A percentile compares a stretch with the other conserved stretches of the same genome.
These are phyloP conservation scores for Micractinium sp. DNA, from an alignment of 139 green algal species.

Conservation along the genomic window DNA sequence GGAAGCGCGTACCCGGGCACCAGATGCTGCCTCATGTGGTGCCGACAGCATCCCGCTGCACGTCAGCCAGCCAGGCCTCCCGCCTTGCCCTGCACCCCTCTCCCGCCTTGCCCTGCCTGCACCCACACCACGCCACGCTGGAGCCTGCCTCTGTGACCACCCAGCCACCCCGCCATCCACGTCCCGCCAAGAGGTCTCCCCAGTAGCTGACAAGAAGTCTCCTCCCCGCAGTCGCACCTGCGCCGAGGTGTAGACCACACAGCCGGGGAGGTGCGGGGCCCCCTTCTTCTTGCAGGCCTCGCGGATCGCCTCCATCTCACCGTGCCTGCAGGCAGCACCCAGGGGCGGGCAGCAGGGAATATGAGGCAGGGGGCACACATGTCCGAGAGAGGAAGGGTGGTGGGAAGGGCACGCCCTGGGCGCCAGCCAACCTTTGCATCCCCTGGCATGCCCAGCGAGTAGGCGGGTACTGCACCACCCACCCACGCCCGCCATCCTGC, in stretches of 20 bases:
- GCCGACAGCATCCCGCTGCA: too few species aligned
- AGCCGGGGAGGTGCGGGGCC: constrained; percentile 24
- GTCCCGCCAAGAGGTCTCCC: background rate
- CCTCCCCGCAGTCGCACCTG: constrained; percentile 3
- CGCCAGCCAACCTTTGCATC: too few species aligned
- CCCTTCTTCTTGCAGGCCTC: constrained; percentile 30
- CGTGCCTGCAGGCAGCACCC: constrained; percentile 27
- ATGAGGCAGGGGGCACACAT: too few species aligned
- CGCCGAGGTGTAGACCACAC: constrained; percentile 38
- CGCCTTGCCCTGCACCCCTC: too few species aligned
- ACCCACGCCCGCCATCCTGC: background rate
- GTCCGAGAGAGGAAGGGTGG: background rate
- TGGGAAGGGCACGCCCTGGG: too few species aligned
- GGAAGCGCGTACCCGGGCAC: too few species aligned
- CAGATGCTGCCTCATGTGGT: too few species aligned
- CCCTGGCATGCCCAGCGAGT: background rate
- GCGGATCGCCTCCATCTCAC: constrained; percentile 36
- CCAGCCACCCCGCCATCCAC: background rate
- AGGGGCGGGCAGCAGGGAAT: background rate
- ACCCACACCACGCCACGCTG: background rate
- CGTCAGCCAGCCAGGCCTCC: too few species aligned
- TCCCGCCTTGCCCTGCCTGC: too few species aligned
- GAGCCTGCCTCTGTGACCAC: background rate
- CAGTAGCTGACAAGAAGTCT: background rate
- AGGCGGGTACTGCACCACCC: background rate